phyloP scores from a whole-genome alignment of 1,139 yeast species.

The Schizosaccharomyces versatilis region DNA sequence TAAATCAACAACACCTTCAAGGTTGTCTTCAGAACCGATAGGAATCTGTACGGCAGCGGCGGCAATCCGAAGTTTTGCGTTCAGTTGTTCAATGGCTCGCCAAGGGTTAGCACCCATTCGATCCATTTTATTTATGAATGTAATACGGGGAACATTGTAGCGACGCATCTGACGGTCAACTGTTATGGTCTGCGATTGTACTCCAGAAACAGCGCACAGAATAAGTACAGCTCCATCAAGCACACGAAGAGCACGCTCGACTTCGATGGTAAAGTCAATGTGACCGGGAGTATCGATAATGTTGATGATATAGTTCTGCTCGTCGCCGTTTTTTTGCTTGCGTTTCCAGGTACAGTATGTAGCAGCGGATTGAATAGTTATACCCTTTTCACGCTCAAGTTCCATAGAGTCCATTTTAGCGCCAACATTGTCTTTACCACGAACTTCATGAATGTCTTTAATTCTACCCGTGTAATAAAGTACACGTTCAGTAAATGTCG shows the following conservation, averaged over 20 bases:
- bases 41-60: conserved; percentile 98
- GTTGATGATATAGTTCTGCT: conserved; percentile 58
- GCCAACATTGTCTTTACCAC: conserved; percentile 94
- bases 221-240: conserved; percentile 94
- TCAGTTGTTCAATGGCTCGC: conserved; percentile 79
- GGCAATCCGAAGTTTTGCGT: conserved; percentile 64
- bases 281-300: conserved; percentile 96
- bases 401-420: conserved; percentile 99
- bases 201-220: conserved; percentile 95
- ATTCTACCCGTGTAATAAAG: conserved; percentile 90
- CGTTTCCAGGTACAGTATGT: conserved; percentile 77
- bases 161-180: conserved; percentile 98
- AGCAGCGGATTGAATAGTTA: conserved; percentile 95
- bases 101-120: conserved; percentile 97
- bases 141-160: conserved; percentile 86
- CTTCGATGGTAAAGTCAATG: conserved; percentile 94
- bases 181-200: conserved; percentile 93
- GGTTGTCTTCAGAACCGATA: conserved; percentile 70
- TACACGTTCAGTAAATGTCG: conserved; percentile 93
- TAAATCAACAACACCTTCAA: conserved; percentile 76
- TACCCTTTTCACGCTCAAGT: conserved; percentile 90
- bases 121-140: conserved; percentile 95
- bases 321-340: conserved; percentile 21
- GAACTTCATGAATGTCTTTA: conserved; percentile 90
- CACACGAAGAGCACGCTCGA: conserved; percentile 89